phyloP scores from a whole-genome alignment of 345 rosid genomes.

The Eucalyptus urophylla region DNA sequence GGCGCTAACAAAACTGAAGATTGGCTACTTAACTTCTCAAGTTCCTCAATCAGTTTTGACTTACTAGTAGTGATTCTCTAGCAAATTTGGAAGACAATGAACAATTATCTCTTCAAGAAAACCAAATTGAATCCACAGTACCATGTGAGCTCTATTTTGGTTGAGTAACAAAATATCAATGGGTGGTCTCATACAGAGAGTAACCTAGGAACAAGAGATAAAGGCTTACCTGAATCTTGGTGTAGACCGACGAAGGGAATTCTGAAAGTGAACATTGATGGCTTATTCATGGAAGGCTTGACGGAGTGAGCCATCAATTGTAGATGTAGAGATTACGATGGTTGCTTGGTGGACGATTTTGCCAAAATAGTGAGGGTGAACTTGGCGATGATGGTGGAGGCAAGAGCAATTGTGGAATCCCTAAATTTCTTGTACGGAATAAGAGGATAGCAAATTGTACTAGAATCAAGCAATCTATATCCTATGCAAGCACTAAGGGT shows the following conservation, averaged over 20 bases:
- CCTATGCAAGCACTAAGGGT: background rate
- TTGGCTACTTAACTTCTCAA: background rate
- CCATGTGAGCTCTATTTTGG: background rate
- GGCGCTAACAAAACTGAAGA: background rate
- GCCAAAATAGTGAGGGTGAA: background rate
- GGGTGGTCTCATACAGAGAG: background rate
- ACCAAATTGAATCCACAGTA: too few species aligned
- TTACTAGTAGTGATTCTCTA: background rate
- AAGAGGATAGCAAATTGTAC: background rate
- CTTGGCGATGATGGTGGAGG: background rate
- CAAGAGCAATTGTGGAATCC: background rate
- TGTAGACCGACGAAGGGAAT: rapidly evolving
- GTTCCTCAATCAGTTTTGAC: background rate
- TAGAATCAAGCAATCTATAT: too few species aligned
- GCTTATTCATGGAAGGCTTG: background rate
- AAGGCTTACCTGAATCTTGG: background rate
- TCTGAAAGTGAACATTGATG: background rate
- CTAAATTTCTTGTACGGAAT: too few species aligned
- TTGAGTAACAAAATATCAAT: background rate
- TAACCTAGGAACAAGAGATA: background rate
- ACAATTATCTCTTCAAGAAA: background rate
- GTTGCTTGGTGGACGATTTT: rapidly evolving
- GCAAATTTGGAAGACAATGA: background rate
- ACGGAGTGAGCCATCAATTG: background rate
- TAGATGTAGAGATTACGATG: background rate